Percentiles rank a stretch among this genome's conserved stretches.
These are phyloP conservation scores for Candida yuanshanica DNA, from an alignment of 805 yeast genomes.

Conservation along the genomic window DNA sequence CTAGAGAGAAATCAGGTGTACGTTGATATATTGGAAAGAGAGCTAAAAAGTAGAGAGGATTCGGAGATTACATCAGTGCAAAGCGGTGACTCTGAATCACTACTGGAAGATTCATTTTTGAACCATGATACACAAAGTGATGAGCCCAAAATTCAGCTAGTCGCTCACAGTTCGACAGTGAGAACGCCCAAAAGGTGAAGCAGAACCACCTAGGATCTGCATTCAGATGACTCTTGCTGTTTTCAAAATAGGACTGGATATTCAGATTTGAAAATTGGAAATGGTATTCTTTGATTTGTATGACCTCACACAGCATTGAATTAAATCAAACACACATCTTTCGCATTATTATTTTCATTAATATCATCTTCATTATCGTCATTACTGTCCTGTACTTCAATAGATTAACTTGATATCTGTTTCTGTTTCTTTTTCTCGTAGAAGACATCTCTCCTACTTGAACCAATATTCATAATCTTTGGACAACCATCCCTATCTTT, in stretches of 20 bases:
- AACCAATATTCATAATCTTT: slow-evolving; percentile 71
- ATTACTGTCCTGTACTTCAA: not conserved
- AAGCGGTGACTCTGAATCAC: slow-evolving; percentile 14
- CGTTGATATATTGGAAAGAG: slow-evolving; percentile 27
- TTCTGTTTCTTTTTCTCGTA: slow-evolving; percentile 46
- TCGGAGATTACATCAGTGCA: not conserved
- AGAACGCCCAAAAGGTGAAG: not conserved
- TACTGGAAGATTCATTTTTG: slow-evolving; percentile 22
- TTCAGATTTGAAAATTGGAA: too few relatives aligned
- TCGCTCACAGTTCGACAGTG: too few relatives aligned
- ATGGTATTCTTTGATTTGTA: not conserved
- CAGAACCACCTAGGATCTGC: too few relatives aligned
- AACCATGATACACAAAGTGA: slow-evolving; percentile 8
- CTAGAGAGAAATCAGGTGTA: slow-evolving; percentile 39
- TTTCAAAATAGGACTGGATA: not conserved
- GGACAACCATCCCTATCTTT: slow-evolving; percentile 93
- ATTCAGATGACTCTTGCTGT: too few relatives aligned
- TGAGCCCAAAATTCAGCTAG: too few relatives aligned
- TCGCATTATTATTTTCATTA: not conserved
- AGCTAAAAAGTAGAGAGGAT: slow-evolving; percentile 4
- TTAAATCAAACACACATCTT: not conserved
- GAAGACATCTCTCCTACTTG: slow-evolving; percentile 61
- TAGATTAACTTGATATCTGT: slow-evolving; percentile 10
- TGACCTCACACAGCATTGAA: too few relatives aligned
- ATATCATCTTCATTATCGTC: not conserved